phyloP scores from a whole-genome alignment of 345 rosid species.

The Citrus trifoliata region DNA sequence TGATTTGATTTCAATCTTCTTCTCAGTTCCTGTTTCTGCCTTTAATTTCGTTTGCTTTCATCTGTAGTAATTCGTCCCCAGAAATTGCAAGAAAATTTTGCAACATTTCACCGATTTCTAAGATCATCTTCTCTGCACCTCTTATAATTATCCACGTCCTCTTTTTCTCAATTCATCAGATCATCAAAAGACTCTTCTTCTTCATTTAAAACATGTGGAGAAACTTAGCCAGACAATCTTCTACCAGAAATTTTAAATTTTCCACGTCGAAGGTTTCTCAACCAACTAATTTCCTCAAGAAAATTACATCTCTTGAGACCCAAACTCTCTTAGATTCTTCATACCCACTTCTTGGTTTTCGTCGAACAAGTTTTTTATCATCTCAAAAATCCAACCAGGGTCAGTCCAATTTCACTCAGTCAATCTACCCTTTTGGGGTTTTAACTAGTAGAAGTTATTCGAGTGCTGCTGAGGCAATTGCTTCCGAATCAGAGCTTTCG shows the following conservation, averaged over 20 bases:
- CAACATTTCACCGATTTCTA: neutral
- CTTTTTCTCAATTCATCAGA: neutral
- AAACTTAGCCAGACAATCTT: constrained; percentile 46
- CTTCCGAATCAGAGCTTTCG: constrained; percentile 69
- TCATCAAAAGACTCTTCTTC: neutral
- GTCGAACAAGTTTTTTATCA: constrained; percentile 12
- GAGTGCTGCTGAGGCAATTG: constrained; percentile 55
- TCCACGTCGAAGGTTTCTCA: constrained; percentile 11
- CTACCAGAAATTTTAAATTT: constrained; percentile 37
- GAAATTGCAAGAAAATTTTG: neutral
- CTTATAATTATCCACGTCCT: neutral
- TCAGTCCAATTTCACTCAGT: constrained; percentile 12
- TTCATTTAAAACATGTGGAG: constrained; percentile 60
- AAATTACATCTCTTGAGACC: constrained; percentile 10
- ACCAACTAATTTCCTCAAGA: neutral
- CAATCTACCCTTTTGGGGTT: constrained; percentile 10
- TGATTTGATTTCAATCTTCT: neutral
- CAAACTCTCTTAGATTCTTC: constrained; percentile 6
- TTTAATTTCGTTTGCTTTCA: neutral
- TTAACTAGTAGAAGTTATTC: constrained; percentile 38
- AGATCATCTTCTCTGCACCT: neutral
- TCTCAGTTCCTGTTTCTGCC: neutral
- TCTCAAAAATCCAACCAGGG: constrained; percentile 22
- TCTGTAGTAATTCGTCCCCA: neutral
- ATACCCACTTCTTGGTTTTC: constrained; percentile 11